A percentile compares a stretch with the other conserved stretches of the same genome.
phyloP scores from a whole-genome alignment of 1,139 yeast genomes.

The Candida sojae region DNA sequence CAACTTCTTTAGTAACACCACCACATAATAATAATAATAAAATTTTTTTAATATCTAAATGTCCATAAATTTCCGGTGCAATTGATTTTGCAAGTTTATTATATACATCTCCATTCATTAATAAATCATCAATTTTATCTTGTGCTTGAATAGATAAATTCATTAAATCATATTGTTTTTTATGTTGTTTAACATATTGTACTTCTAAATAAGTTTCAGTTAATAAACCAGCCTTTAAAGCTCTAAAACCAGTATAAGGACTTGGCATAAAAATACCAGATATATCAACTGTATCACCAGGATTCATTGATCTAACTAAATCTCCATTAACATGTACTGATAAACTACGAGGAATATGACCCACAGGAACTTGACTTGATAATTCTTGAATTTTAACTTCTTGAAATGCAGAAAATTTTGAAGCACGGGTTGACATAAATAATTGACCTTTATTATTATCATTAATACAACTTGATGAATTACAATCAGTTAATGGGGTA shows the following conservation, averaged over 20 bases:
- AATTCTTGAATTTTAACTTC: conserved; percentile 94
- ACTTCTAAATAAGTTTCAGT: conserved; percentile 95
- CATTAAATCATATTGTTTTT: conserved; percentile 76
- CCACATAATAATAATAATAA: conserved; percentile 82
- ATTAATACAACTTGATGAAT: conserved; percentile 73
- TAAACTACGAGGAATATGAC: conserved; percentile 91
- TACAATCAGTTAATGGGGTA: conserved; percentile 84
- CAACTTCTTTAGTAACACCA: conserved; percentile 92
- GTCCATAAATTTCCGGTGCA: conserved; percentile 98
- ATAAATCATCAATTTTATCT: conserved; percentile 53
- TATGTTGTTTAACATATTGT: conserved; percentile 82
- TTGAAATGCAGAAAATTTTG: conserved; percentile 92
- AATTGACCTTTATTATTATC: conserved; percentile 88
- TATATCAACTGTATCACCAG: conserved; percentile 94
- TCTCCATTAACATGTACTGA: conserved; percentile 88
- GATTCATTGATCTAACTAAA: conserved; percentile 80
- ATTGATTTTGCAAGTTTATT: conserved; percentile 82
- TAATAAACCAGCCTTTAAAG: conserved; percentile 85
- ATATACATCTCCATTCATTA: conserved; percentile 63
- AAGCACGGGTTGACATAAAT: conserved; percentile 92
- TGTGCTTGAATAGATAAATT: conserved; percentile 61
- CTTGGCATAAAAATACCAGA: conserved; percentile 91
- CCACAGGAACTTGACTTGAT: conserved; percentile 96
- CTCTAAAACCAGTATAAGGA: conserved; percentile 94
- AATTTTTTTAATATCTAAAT: conserved; percentile 90